Base-by-base conservation (phyloP, 179 eudicot species). In the Gypsophila paniculata region DNA sequence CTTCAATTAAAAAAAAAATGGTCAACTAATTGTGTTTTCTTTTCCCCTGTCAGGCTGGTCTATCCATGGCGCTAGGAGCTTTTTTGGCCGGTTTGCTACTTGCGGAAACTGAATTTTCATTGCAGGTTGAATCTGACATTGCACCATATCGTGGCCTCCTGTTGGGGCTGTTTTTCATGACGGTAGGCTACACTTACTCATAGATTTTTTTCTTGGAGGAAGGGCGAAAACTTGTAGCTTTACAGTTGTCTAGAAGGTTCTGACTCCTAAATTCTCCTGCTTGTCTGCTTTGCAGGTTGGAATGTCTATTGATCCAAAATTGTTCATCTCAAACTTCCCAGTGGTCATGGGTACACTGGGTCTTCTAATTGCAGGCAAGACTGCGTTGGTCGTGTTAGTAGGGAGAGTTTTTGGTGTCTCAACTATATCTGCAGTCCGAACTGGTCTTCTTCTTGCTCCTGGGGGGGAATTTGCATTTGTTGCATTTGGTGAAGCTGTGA, bases 81-180 rank as follows among this genome's bases (percentile, higher is more conserved):
- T 94, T 94, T 85, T 85, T 94, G 84, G 99, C 99, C 80, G 99
- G 99, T 86, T 82, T 94, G 85, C 95, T 94, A 73, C 95, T 94
- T 73, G 99, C 99, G 51, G 99, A 94, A 87, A 94, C 97, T 42
- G 99, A 94, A 76, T 94, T 91, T 78, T 91, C 99, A 17, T 76
- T 94, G 78, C 99, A 94, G 77, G 99, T 94, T 71, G 99, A 94
- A 74, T 94, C 99, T 74, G 99, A 94, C 85, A 94, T 94, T 79
- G 99, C 99, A 86, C 99, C 99, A 71, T 94, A 94, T 77, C 99
- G 99, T 78, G 99, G 99, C 77, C 99, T 94, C 78, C 83, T 94
- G 65, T 78, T 94, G 85, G 99, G 99, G 58, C 97, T 94, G 75
- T 94, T 94, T 80, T 94, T 94, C 83, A 94, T 94, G 99, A 94